Percentiles rank a stretch among this genome's conserved stretches.
These are phyloP conservation scores for Tricholoma hemisulphureum DNA, from an alignment of 768 basidiomycete species.

Conservation along the genomic window DNA sequence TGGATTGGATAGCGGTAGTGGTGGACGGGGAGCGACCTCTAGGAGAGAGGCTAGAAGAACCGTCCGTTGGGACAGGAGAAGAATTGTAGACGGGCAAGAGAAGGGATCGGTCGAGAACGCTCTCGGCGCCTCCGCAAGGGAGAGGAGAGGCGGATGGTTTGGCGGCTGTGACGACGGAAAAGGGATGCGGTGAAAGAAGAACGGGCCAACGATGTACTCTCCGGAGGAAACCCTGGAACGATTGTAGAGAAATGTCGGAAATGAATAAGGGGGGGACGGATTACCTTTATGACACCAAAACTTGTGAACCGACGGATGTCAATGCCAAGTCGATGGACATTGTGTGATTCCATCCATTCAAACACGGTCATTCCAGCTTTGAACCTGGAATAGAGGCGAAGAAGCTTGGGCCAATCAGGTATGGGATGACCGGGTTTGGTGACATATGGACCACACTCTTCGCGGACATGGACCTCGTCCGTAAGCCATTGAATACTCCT, in stretches of 20 bases:
- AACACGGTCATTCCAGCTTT: slow-evolving; percentile 79
- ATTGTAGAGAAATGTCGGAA: slow-evolving; percentile 3
- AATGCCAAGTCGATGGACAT: slow-evolving; percentile 70
- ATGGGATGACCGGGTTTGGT: slow-evolving; percentile 65
- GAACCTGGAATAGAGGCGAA: slow-evolving; percentile 84
- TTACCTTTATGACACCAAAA: slow-evolving; percentile 94
- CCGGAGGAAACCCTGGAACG: slow-evolving; percentile 77
- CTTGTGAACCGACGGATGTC: slow-evolving; percentile 94
- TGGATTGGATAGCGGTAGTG: slow-evolving; percentile 17
- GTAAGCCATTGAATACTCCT: slow-evolving; percentile 87
- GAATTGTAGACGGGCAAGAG: slow-evolving; percentile 28
- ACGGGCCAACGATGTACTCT: slow-evolving; percentile 93
- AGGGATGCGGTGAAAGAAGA: slow-evolving; percentile 46
- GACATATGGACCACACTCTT: slow-evolving; percentile 92
- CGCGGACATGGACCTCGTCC: slow-evolving; percentile 76
- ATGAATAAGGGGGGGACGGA: background rate
- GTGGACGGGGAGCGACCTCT: slow-evolving; percentile 28
- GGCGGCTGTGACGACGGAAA: slow-evolving; percentile 19
- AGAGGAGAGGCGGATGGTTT: slow-evolving; percentile 9
- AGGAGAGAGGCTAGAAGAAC: slow-evolving; percentile 15
- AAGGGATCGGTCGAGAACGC: slow-evolving; percentile 30
- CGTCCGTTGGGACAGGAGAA: slow-evolving; percentile 18
- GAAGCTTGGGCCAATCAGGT: slow-evolving; percentile 84
- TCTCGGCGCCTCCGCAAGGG: slow-evolving; percentile 38
- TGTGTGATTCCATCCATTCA: slow-evolving; percentile 83